Percentiles rank a stretch among this genome's conserved stretches.
These are phyloP conservation scores for Microbotryomycetes sp. DNA, from an alignment of 1,284 basidiomycete genomes.

Conservation along the genomic window DNA sequence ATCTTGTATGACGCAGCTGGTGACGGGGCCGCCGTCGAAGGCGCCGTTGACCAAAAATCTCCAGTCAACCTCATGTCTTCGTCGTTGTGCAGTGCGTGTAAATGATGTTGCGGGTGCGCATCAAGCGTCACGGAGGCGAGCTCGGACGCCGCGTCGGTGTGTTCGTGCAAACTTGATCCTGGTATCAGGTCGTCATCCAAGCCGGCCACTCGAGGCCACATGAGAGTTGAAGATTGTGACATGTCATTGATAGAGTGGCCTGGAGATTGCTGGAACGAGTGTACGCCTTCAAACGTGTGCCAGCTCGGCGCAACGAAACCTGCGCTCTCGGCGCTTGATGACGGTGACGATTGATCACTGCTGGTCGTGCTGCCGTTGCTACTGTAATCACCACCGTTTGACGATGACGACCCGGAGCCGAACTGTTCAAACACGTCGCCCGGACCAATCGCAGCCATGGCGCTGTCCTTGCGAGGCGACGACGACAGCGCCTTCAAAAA, in stretches of 20 bases:
- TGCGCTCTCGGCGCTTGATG: neutral
- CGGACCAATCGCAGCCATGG: neutral
- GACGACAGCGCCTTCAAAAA: neutral
- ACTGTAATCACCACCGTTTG: neutral
- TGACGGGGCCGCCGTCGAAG: neutral
- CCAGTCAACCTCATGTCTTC: neutral
- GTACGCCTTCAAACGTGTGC: no score
- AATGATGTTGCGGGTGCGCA: neutral
- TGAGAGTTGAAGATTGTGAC: no score
- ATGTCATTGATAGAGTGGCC: no score
- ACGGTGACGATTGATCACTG: neutral
- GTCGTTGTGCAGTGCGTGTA: neutral
- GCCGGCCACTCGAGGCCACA: neutral
- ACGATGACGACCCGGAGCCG: neutral
- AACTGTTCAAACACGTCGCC: neutral
- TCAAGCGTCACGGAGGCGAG: neutral
- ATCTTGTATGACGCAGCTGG: neutral
- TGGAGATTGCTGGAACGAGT: no score
- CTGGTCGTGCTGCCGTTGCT: neutral
- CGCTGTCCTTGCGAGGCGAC: neutral
- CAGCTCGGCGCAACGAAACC: no score
- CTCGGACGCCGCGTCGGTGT: no score
- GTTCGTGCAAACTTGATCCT: no score
- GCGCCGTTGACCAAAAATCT: conserved; percentile 23
- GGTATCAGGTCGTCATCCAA: neutral